Evolutionary conservation across 495 filamentous ascomycete species (phyloP).

Genomic region (Aspergillus hancockii): DNA sequence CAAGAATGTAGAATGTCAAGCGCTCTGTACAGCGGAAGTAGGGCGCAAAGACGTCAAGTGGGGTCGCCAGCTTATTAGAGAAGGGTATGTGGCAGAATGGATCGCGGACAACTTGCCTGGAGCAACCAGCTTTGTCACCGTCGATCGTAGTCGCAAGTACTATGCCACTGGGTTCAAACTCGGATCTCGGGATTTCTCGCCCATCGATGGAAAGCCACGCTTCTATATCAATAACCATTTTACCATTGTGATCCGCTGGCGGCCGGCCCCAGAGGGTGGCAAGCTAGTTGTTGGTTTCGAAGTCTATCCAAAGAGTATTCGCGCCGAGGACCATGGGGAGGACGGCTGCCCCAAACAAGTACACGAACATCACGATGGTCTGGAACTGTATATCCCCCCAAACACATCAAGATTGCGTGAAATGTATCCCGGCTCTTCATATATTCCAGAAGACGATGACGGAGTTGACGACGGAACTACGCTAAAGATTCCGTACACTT

Average conservation of each 20-base stretch:
- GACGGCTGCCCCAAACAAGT: conserved; percentile 69
- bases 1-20: conserved; percentile 72
- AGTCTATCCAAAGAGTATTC: conserved; percentile 87
- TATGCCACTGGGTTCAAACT: conserved; percentile 96
- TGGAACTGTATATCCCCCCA: conserved; percentile 68
- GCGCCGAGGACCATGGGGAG: conserved; percentile 56
- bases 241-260: conserved; percentile 83
- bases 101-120: conserved; percentile 95
- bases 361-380: conserved; percentile 57
- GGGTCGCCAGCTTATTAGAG: conserved; percentile 71
- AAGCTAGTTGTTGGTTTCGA: conserved; percentile 92
- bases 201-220: conserved; percentile 58
- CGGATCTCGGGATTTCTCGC: conserved; percentile 71
- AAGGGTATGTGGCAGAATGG: conserved; percentile 92
- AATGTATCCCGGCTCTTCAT: conserved; percentile 62
- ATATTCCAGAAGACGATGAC: conserved; percentile 55
- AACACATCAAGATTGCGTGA: conserved; percentile 57
- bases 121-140: conserved; percentile 89
- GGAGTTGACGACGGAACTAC: conserved; percentile 66
- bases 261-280: conserved; percentile 69
- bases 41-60: conserved; percentile 66
- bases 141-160: conserved; percentile 85
- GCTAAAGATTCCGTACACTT: conserved; percentile 82
- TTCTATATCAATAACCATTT: conserved; percentile 92
- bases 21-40: conserved; percentile 71